Conservation (phyloP, 305 asterid genomes). For the Solanum aculeatissimum region DNA sequence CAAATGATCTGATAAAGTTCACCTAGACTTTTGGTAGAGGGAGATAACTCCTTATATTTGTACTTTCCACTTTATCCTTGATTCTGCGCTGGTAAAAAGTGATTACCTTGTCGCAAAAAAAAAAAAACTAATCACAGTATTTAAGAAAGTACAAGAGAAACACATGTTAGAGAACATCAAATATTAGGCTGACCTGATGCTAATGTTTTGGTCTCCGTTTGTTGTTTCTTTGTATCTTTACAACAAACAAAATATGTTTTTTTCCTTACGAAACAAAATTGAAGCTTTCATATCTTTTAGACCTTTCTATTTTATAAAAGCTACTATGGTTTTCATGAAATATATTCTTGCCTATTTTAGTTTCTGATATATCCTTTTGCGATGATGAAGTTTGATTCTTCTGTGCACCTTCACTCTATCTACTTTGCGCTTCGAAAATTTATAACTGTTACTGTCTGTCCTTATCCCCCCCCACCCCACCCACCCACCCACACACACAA, state of each 20-base stretch:
- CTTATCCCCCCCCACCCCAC: background rate
- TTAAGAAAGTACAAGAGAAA: background rate
- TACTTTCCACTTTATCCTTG: background rate
- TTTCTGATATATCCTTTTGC: slow-evolving; percentile 6
- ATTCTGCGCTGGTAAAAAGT: background rate
- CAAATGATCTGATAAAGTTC: background rate
- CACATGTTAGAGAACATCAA: background rate
- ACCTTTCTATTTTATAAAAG: background rate
- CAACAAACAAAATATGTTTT: background rate
- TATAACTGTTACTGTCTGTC: background rate
- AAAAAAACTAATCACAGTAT: background rate
- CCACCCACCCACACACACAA: background rate
- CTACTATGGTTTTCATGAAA: background rate
- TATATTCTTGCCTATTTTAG: background rate
- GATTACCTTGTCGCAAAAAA: background rate
- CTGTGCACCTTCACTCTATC: slow-evolving; percentile 14
- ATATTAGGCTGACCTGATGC: background rate
- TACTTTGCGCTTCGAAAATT: background rate
- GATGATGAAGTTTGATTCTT: slow-evolving; percentile 7
- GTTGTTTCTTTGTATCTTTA: background rate
- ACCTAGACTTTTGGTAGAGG: background rate
- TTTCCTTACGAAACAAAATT: background rate
- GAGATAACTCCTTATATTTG: background rate
- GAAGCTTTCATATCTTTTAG: background rate
- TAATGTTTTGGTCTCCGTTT: background rate